These are phyloP conservation scores for Boletus patriciae DNA, from an alignment of 768 basidiomycete species.

Conservation along the genomic window DNA sequence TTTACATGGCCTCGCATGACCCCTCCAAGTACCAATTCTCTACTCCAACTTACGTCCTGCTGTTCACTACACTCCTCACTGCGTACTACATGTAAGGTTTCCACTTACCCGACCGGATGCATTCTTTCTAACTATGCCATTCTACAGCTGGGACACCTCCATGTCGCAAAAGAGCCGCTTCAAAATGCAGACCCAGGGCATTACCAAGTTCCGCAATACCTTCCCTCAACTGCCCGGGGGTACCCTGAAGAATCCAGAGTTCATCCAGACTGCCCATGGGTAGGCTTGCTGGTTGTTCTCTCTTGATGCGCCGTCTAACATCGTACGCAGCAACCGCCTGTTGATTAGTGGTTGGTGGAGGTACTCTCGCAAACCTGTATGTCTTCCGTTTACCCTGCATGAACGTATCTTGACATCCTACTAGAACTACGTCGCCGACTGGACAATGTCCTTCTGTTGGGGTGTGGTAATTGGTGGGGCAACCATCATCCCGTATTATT, in stretches of 20 bases:
- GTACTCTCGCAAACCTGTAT: constrained; percentile 87
- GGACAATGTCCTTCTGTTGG: constrained; percentile 84
- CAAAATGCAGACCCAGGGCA: constrained; percentile 95
- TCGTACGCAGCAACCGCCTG: constrained; percentile 71
- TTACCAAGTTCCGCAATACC: constrained; percentile 78
- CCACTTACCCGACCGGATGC: not conserved
- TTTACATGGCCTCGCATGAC: constrained; percentile 96
- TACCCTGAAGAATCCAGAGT: constrained; percentile 82
- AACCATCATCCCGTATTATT: constrained; percentile 91
- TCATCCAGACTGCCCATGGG: constrained; percentile 93
- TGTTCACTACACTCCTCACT: constrained; percentile 74
- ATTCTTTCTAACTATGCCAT: not conserved
- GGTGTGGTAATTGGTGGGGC: constrained; percentile 73
- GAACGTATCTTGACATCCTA: not conserved
- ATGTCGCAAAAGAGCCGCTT: constrained; percentile 98
- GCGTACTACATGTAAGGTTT: constrained; percentile 79
- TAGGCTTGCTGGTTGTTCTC: constrained; percentile 30
- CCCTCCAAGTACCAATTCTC: constrained; percentile 86
- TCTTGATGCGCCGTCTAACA: constrained; percentile 6
- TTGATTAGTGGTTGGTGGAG: constrained; percentile 94
- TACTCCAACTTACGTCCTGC: constrained; percentile 64
- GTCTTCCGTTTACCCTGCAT: constrained; percentile 24
- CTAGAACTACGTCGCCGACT: constrained; percentile 93
- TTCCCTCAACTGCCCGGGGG: constrained; percentile 93
- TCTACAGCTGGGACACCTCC: constrained; percentile 79